phyloP scores from a whole-genome alignment of 108 stramenopile genomes.

The Aurantiochytrium sp. region DNA sequence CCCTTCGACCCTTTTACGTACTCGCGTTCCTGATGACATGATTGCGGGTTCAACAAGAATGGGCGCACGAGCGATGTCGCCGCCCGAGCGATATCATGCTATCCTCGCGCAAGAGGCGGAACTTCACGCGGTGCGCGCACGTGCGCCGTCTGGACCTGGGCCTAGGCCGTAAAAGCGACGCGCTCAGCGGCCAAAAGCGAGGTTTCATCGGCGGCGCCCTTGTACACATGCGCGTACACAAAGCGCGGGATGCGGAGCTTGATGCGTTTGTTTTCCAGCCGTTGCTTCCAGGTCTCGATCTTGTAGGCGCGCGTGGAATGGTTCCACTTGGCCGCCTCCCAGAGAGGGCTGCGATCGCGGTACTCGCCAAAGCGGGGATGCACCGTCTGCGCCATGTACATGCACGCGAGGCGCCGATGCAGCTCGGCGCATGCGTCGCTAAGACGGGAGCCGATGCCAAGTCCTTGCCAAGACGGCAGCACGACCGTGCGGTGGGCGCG shows the following conservation, averaged over 20 bases:
- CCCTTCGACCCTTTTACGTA: too few relatives aligned
- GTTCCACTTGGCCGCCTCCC: not conserved
- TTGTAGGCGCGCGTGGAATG: constrained; percentile 1
- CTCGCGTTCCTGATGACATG: too few relatives aligned
- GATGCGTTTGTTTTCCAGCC: constrained; percentile 1
- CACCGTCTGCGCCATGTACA: constrained; percentile 16
- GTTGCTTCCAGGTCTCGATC: constrained; percentile 14
- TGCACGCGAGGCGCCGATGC: not conserved
- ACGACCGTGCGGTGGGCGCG: not conserved
- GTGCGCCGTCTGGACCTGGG: too few relatives aligned
- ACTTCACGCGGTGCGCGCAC: too few relatives aligned
- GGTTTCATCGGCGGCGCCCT: not conserved
- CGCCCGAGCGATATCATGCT: too few relatives aligned
- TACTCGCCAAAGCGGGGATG: constrained; percentile 26
- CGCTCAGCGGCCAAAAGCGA: too few relatives aligned
- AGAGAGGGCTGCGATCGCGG: not conserved
- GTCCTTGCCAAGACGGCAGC: constrained; percentile 9
- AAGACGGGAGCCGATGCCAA: constrained; percentile 9
- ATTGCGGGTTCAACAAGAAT: too few relatives aligned
- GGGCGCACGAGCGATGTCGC: too few relatives aligned
- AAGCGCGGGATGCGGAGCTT: not conserved
- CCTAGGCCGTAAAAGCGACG: too few relatives aligned
- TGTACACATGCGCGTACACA: not conserved
- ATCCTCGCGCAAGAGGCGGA: too few relatives aligned
- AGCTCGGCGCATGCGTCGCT: constrained; percentile 8